A percentile compares a stretch with the other conserved stretches of the same genome.
phyloP scores from a whole-genome alignment of 2,329 filamentous ascomycete species.

The Thelonectria blattea region DNA sequence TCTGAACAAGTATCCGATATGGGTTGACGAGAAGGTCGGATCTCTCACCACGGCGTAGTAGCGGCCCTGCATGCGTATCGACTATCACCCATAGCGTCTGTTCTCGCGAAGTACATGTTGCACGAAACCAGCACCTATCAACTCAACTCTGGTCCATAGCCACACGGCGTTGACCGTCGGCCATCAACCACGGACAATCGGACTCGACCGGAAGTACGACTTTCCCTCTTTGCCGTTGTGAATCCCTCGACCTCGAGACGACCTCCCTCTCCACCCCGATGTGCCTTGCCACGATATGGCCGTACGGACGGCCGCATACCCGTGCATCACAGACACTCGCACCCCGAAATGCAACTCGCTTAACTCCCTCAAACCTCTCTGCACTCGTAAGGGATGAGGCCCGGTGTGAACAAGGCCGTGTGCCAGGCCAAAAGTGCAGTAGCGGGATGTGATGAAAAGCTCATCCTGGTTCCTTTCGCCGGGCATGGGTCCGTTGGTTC shows the following conservation, averaged over 20 bases:
- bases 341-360: conserved; percentile 2
- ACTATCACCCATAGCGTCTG: not conserved
- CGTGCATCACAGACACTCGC: conserved; percentile 4
- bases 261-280: conserved; percentile 5
- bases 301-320: not conserved
- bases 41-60: conserved; percentile 8
- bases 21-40: conserved; percentile 21
- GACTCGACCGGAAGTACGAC: conserved; percentile 6
- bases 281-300: conserved; percentile 2
- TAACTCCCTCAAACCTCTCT: conserved; percentile 4
- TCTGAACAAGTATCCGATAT: conserved; percentile 34
- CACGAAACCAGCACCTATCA: not conserved
- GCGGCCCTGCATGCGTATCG: not conserved
- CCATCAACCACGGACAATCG: not conserved
- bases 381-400: conserved; percentile 1
- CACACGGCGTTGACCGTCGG: not conserved
- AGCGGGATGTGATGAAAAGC: conserved; percentile 3
- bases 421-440: conserved; percentile 1
- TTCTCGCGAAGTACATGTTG: not conserved
- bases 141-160: not conserved
- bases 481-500: not conserved
- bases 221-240: conserved; percentile 2
- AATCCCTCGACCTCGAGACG: not conserved
- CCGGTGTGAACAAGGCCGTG: conserved; percentile 12
- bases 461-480: conserved; percentile 3